Evolutionary conservation across 176 grass and related monocot genomes (phyloP).

Genomic region (Paspalum vaginatum): DNA sequence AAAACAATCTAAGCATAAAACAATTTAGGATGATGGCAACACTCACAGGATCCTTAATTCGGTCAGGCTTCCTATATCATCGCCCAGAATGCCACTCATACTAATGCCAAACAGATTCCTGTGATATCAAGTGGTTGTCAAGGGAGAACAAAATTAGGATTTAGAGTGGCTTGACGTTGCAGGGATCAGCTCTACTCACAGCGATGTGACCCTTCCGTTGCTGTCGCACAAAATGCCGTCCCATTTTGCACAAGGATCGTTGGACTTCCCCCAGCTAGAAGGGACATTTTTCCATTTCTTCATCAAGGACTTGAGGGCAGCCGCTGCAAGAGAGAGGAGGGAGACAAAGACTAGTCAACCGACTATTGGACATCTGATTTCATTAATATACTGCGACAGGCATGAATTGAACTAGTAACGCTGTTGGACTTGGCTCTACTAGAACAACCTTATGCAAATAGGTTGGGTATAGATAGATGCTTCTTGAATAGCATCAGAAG

Average conservation of each 20-base stretch:
- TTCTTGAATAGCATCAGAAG: background rate
- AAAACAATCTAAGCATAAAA: background rate
- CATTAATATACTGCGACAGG: background rate
- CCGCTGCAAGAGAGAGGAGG: slow-evolving; percentile 34
- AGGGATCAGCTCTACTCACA: slow-evolving; percentile 54
- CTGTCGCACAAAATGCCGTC: slow-evolving; percentile 55
- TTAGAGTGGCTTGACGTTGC: background rate
- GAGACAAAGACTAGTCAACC: background rate
- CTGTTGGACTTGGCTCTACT: background rate
- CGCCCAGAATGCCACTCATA: slow-evolving; percentile 54
- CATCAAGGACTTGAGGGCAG: slow-evolving; percentile 58
- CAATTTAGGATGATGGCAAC: background rate
- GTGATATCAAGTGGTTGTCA: background rate
- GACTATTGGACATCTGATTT: slow-evolving; percentile 1
- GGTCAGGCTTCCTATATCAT: slow-evolving; percentile 64
- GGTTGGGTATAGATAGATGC: background rate
- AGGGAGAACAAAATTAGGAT: slow-evolving; percentile 12
- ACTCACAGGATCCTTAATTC: slow-evolving; percentile 65
- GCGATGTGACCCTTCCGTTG: slow-evolving; percentile 55
- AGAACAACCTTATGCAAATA: background rate
- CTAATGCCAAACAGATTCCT: slow-evolving; percentile 72
- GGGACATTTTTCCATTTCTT: slow-evolving; percentile 68
- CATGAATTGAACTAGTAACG: background rate
- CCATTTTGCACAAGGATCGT: slow-evolving; percentile 70
- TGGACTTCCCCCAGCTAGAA: slow-evolving; percentile 53